phyloP scores from a whole-genome alignment of 768 basidiomycete species.

The Auricularia sp. region DNA sequence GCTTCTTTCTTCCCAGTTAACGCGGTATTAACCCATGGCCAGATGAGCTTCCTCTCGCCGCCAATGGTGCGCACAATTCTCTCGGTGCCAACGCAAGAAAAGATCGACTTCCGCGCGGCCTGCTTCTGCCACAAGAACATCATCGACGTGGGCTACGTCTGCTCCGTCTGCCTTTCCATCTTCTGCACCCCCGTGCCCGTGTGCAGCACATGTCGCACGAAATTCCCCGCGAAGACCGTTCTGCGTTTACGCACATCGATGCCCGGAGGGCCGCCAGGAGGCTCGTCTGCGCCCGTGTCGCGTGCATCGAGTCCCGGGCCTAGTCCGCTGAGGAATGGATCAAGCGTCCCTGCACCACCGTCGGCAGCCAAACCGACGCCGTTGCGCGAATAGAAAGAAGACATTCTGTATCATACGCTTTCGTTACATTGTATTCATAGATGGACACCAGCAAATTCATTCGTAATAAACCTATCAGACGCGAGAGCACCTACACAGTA shows the following conservation, averaged over 20 bases:
- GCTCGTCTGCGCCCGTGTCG: no score
- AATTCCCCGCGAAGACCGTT: slow-evolving; percentile 89
- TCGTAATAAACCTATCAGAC: no score
- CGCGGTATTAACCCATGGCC: slow-evolving; percentile 4
- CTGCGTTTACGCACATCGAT: slow-evolving; percentile 40
- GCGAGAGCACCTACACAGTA: no score
- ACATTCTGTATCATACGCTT: no score
- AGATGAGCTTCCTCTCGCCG: slow-evolving; percentile 81
- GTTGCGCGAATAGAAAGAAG: no score
- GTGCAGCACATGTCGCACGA: slow-evolving; percentile 89
- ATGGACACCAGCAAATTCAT: no score
- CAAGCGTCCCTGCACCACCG: no score
- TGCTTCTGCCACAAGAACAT: slow-evolving; percentile 99
- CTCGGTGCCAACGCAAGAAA: slow-evolving; percentile 85
- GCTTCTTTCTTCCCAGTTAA: slow-evolving; percentile 11
- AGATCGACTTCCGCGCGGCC: slow-evolving; percentile 92
- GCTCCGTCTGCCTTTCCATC: slow-evolving; percentile 96
- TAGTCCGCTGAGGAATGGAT: no score
- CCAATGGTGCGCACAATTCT: slow-evolving; percentile 64
- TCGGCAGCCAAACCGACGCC: no score
- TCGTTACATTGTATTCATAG: no score
- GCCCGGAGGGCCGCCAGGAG: no score
- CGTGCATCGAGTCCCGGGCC: no score
- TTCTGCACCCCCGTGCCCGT: slow-evolving; percentile 91
- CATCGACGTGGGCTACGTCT: slow-evolving; percentile 93